Percentiles rank a stretch among this genome's conserved stretches.
These are phyloP conservation scores for Malus hybrid DNA, from an alignment of 331 rosid genomes.

Conservation along the genomic window DNA sequence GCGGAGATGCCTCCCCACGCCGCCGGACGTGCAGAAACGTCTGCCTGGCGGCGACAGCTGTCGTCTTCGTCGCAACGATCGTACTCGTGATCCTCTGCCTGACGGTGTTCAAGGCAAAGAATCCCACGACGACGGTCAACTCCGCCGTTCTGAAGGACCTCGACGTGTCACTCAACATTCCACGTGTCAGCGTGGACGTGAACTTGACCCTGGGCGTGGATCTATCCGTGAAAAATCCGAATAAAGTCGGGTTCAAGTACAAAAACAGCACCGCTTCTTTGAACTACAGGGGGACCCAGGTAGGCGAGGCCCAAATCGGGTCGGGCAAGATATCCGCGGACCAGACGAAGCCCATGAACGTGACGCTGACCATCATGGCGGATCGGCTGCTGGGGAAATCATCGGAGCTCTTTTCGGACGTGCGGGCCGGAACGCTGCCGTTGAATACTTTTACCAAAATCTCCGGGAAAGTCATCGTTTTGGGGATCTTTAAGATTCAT, in stretches of 20 bases:
- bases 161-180: slow-evolving; percentile 7
- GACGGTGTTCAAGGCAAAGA: slow-evolving; percentile 48
- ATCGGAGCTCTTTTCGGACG: slow-evolving; percentile 25
- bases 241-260: slow-evolving; percentile 40
- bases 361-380: slow-evolving; percentile 48
- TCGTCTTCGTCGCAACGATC: neutral
- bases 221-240: slow-evolving; percentile 40
- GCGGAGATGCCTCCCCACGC: neutral
- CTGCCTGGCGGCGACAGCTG: slow-evolving; percentile 10
- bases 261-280: slow-evolving; percentile 26
- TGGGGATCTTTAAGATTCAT: slow-evolving; percentile 38
- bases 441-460: slow-evolving; percentile 26
- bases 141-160: slow-evolving; percentile 25
- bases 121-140: slow-evolving; percentile 16
- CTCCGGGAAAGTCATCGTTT: slow-evolving; percentile 30
- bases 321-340: slow-evolving; percentile 25
- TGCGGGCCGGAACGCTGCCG: slow-evolving; percentile 33
- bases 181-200: slow-evolving; percentile 3
- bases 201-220: slow-evolving; percentile 38
- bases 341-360: slow-evolving; percentile 23
- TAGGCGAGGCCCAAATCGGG: slow-evolving; percentile 47
- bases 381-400: slow-evolving; percentile 35
- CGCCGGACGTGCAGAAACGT: slow-evolving; percentile 12
- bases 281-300: slow-evolving; percentile 43
- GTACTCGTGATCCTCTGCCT: slow-evolving; percentile 25